These are phyloP conservation scores for Talaromyces sp. DNA, from an alignment of 2,329 filamentous ascomycete species.

Conservation along the genomic window DNA sequence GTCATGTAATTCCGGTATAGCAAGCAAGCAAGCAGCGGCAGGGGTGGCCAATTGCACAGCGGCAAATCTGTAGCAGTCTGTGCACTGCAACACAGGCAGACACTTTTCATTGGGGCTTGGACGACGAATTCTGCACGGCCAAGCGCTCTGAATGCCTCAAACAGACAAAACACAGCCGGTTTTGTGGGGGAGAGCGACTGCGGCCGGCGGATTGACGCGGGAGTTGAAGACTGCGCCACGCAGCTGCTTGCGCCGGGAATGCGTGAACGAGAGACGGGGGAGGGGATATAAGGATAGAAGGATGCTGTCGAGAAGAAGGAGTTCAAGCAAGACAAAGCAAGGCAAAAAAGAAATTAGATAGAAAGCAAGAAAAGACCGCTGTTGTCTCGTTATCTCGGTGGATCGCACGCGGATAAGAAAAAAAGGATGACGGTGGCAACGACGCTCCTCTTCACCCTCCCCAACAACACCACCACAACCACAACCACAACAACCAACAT, in stretches of 20 bases:
- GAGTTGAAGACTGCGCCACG: background rate
- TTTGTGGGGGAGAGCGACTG: conserved; percentile 3
- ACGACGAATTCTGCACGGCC: background rate
- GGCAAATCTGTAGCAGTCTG: no score
- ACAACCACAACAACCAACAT: background rate
- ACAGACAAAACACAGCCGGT: conserved; percentile 2
- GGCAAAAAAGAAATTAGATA: background rate
- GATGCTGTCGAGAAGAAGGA: background rate
- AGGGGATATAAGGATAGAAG: background rate
- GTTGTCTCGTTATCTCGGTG: background rate
- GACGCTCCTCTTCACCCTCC: background rate
- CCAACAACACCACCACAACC: background rate
- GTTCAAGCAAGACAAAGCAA: background rate
- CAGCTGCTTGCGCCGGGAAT: background rate
- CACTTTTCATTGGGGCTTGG: background rate
- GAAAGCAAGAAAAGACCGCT: background rate
- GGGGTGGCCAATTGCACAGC: background rate
- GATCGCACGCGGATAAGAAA: background rate
- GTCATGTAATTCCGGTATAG: no score
- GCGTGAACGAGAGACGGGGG: background rate
- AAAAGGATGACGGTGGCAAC: conserved; percentile 10
- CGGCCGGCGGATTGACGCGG: background rate
- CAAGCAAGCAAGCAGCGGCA: background rate
- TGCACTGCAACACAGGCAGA: background rate
- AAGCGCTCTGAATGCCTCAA: background rate